Base-by-base conservation (phyloP, 257 asterid species). In the Striga asiatica region DNA sequence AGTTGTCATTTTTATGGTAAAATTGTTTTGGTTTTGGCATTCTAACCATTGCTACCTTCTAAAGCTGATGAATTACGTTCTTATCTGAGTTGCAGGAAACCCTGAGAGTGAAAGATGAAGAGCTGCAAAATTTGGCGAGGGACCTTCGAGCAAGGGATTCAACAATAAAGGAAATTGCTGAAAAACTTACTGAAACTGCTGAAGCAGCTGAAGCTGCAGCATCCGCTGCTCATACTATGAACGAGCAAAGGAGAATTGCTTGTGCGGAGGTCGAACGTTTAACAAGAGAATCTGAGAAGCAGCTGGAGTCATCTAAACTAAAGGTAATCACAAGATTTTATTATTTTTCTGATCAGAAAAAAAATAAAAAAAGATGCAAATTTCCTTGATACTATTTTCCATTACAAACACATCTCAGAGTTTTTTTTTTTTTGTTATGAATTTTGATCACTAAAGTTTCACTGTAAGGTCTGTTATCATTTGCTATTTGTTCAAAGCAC, bases 171-270 rank as follows among this genome's bases (percentile, higher is more conserved):
- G 97, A 88, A 68, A 50, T 92, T 61, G 95, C 94, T 10, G 94
- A 84, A 39, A 88, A 88, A 61, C 83, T 92, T 31, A 74, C 94
- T 34, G 97, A 84, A 78, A 88, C 97, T 21, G 98, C 97, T 29
- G 98, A 76, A 68, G 97, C 98, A 16, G 95, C 98, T 61, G 95
- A 77, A 70, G 93, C 89, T 64, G 98, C 97, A 18, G 98, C 98
- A 54, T 80, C 91, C 73, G 98, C 98, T 56, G 98, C 97, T 57
- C 82, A 77, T 69, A 84, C 81, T 49, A 82, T 88, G 94, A 82
- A 92, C 67, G 88, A 84, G 66, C 98, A 92, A 66, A 71, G 97
- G 78, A 79, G 82, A 84, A 92, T 88, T 59, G 94, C 94, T 38
- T 79, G 80, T 71, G 71, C 81, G 9, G 86, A 88, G 74, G 80